phyloP scores from a whole-genome alignment of 2,329 filamentous ascomycete species.

The Coniochaeta pulveracea region DNA sequence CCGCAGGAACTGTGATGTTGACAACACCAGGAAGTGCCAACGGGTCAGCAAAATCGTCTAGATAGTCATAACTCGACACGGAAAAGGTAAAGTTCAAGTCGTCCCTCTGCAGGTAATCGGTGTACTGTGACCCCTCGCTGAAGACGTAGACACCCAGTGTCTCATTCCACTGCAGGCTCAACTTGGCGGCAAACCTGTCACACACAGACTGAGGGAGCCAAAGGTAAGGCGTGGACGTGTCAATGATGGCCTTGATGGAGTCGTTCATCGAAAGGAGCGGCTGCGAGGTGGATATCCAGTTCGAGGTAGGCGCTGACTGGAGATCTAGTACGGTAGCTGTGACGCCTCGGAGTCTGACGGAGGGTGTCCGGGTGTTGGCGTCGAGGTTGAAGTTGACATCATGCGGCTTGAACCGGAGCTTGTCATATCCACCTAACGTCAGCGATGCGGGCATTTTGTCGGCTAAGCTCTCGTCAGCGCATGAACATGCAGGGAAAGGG shows the following conservation, averaged over 20 bases:
- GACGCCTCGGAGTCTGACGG: slow-evolving; percentile 49
- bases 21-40: slow-evolving; percentile 37
- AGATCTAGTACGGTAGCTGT: slow-evolving; percentile 24
- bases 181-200: slow-evolving; percentile 48
- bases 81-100: slow-evolving; percentile 45
- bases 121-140: slow-evolving; percentile 41
- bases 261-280: slow-evolving; percentile 32
- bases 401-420: slow-evolving; percentile 49
- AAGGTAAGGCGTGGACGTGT: slow-evolving; percentile 52
- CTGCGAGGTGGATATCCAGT: slow-evolving; percentile 27
- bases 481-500: neutral
- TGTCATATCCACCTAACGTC: slow-evolving; percentile 61
- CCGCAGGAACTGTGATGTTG: slow-evolving; percentile 42
- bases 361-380: slow-evolving; percentile 41
- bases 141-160: slow-evolving; percentile 55
- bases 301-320: slow-evolving; percentile 16
- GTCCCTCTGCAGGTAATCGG: slow-evolving; percentile 27
- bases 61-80: slow-evolving; percentile 43
- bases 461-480: neutral
- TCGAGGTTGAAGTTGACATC: slow-evolving; percentile 46
- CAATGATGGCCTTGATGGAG: slow-evolving; percentile 42
- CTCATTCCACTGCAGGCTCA: slow-evolving; percentile 55
- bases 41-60: slow-evolving; percentile 37
- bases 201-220: slow-evolving; percentile 52
- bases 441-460: slow-evolving; percentile 28